Percentiles rank a stretch among this genome's conserved stretches.
Evolutionary conservation across 495 filamentous ascomycete species (phyloP).

Genomic region (Cryomyces minteri): DNA sequence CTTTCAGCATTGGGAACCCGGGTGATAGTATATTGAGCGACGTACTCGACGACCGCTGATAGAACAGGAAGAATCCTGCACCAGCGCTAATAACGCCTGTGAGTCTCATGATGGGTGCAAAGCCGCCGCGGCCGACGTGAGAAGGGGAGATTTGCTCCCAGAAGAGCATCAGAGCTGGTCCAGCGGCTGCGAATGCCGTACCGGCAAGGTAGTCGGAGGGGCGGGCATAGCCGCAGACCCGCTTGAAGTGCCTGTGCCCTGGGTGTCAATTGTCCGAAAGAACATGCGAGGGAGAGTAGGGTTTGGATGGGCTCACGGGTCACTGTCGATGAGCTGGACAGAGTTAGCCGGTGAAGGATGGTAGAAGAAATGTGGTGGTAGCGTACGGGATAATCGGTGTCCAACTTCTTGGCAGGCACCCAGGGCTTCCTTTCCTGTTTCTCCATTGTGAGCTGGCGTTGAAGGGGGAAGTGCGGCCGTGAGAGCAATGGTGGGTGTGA

Average conservation of each 20-base stretch:
- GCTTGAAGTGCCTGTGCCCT: constrained; percentile 58
- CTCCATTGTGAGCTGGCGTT: constrained; percentile 4
- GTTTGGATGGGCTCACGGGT: constrained; percentile 51
- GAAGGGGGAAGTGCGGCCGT: background rate
- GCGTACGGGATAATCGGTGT: constrained; percentile 67
- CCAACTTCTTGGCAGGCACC: constrained; percentile 55
- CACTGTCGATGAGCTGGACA: constrained; percentile 81
- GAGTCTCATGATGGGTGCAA: constrained; percentile 67
- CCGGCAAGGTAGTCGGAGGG: constrained; percentile 62
- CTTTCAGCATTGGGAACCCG: constrained; percentile 6
- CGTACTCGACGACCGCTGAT: constrained; percentile 52
- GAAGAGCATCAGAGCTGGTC: constrained; percentile 51
- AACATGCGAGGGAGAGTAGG: constrained; percentile 2
- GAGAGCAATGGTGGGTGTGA: background rate
- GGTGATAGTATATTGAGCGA: background rate
- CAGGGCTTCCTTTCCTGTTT: constrained; percentile 25
- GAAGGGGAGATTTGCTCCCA: constrained; percentile 77
- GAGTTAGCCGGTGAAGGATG: constrained; percentile 9
- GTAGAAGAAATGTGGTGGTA: background rate
- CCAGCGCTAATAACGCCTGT: constrained; percentile 46
- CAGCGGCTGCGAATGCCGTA: constrained; percentile 39
- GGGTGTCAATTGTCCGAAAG: background rate
- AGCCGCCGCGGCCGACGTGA: constrained; percentile 57
- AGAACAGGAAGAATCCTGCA: constrained; percentile 65
- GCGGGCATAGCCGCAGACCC: constrained; percentile 75